These are phyloP conservation scores for Fonsecaea multimorphosa DNA, from an alignment of 2,329 filamentous ascomycete species.

Conservation along the genomic window DNA sequence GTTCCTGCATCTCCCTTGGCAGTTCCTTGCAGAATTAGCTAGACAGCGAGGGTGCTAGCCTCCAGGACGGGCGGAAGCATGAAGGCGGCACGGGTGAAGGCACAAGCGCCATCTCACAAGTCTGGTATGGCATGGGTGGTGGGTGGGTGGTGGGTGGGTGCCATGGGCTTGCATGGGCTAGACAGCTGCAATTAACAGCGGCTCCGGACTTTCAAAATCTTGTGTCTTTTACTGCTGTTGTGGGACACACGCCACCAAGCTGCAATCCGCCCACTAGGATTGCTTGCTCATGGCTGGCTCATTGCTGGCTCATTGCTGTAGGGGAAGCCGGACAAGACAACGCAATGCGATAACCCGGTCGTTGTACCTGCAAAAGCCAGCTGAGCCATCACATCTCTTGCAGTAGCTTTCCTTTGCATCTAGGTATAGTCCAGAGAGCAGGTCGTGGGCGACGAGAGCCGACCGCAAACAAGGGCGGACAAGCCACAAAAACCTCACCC, in stretches of 20 bases:
- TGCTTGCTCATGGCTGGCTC: background rate
- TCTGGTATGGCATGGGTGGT: no score
- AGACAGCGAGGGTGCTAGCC: background rate
- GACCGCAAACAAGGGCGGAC: background rate
- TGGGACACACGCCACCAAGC: no score
- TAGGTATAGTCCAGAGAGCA: background rate
- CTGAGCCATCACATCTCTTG: background rate
- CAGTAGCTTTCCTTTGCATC: background rate
- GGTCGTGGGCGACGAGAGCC: background rate
- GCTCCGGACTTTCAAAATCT: background rate
- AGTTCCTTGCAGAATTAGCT: conserved; percentile 28
- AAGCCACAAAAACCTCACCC: conserved; percentile 3
- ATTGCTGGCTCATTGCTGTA: background rate
- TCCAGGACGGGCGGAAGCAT: conserved; percentile 31
- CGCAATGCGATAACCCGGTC: conserved; percentile 19
- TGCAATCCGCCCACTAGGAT: background rate
- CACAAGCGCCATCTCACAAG: conserved; percentile 30
- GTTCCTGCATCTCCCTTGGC: conserved; percentile 32
- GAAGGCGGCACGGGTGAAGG: conserved; percentile 33
- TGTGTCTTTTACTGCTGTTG: conserved; percentile 6
- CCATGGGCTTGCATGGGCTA: conserved; percentile 11
- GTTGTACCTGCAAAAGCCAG: conserved; percentile 8
- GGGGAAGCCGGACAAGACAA: background rate
- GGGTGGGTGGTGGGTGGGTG: no score
- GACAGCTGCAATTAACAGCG: conserved; percentile 3